These are phyloP conservation scores for Paracamarosporium sp. DNA, from an alignment of 2,329 filamentous ascomycete genomes.

Conservation along the genomic window DNA sequence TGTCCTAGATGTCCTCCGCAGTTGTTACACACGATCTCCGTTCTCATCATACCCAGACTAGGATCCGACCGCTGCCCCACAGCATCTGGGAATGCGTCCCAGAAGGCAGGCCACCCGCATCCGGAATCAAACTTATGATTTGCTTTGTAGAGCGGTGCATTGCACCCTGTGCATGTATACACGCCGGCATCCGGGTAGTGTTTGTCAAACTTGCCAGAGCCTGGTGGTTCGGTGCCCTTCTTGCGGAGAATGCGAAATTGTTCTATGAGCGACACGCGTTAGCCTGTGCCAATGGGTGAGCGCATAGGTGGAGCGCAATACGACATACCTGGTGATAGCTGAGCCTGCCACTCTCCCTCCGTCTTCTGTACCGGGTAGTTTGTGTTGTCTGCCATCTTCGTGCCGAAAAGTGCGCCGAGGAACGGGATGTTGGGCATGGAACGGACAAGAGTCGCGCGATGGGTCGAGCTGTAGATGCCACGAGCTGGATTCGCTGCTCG, in stretches of 20 bases:
- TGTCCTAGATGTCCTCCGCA: constrained; percentile 92
- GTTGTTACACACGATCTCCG: constrained; percentile 92
- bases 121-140: constrained; percentile 94
- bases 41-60: constrained; percentile 81
- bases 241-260: constrained; percentile 94
- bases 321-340: constrained; percentile 72
- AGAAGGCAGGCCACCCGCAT: constrained; percentile 98
- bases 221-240: constrained; percentile 87
- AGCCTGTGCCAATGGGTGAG: neutral
- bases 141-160: constrained; percentile 88
- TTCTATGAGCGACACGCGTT: constrained; percentile 61
- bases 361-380: constrained; percentile 81
- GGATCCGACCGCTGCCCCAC: constrained; percentile 82
- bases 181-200: constrained; percentile 78
- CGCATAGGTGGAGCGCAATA: neutral
- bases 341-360: constrained; percentile 86
- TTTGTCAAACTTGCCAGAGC: constrained; percentile 84
- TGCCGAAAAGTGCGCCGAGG: constrained; percentile 75
- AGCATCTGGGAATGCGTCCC: constrained; percentile 90
- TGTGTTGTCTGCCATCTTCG: constrained; percentile 60
- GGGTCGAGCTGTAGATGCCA: constrained; percentile 36
- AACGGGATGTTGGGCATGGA: constrained; percentile 83
- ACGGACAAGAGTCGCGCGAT: constrained; percentile 33
- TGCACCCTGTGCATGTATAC: constrained; percentile 87
- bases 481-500: constrained; percentile 40